Percentiles rank a stretch among this genome's conserved stretches.
These are phyloP conservation scores for Umbelopsis ramanniana DNA, from an alignment of 192 early-diverging fungal species.

Conservation along the genomic window DNA sequence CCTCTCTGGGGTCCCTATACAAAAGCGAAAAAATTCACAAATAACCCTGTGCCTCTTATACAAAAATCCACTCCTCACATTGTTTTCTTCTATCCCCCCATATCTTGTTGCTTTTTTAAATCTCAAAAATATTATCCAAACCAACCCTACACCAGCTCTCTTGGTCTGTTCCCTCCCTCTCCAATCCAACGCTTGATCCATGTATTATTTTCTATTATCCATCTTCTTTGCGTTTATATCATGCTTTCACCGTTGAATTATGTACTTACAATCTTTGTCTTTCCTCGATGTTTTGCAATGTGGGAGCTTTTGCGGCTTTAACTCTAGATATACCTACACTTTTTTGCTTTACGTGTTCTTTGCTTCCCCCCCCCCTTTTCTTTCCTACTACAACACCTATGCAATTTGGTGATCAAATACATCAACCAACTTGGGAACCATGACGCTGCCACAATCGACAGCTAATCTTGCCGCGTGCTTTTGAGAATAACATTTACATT, in stretches of 20 bases:
- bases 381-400: not conserved
- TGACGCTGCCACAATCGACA: constrained; percentile 3
- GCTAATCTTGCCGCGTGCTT: not conserved
- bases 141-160: not conserved
- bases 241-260: not conserved
- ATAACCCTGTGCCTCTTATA: not conserved
- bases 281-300: too few species aligned
- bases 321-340: not conserved
- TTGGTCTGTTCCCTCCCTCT: constrained; percentile 3
- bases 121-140: too few species aligned
- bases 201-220: not conserved
- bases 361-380: not conserved
- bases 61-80: not conserved
- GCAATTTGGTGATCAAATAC: not conserved
- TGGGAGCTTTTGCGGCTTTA: not conserved
- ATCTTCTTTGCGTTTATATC: not conserved
- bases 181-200: not conserved
- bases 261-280: not conserved
- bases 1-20: not conserved
- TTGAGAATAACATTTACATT: not conserved
- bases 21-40: not conserved
- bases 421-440: constrained; percentile 1
- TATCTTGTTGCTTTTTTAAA: too few species aligned
- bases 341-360: not conserved
- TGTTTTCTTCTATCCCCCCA: too few species aligned